Evolutionary conservation across 2,329 filamentous ascomycete genomes (phyloP).

Genomic region (Rutstroemia sp.): DNA sequence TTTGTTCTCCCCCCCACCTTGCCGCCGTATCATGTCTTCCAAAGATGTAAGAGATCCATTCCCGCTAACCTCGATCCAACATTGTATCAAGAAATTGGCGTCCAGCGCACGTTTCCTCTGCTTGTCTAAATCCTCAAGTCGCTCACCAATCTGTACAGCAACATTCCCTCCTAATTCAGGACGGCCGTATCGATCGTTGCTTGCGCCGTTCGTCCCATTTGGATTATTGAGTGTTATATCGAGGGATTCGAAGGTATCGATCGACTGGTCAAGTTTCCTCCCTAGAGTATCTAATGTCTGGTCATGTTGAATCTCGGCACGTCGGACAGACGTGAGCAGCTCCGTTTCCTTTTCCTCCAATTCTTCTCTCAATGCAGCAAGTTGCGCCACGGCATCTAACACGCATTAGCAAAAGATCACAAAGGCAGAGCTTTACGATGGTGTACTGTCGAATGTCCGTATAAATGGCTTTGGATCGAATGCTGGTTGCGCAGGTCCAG

Average conservation of each 20-base stretch:
- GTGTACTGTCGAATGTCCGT: slow-evolving; percentile 76
- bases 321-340: slow-evolving; percentile 77
- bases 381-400: slow-evolving; percentile 56
- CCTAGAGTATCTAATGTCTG: slow-evolving; percentile 83
- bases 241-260: slow-evolving; percentile 83
- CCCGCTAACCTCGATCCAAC: slow-evolving; percentile 93
- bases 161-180: slow-evolving; percentile 68
- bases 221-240: slow-evolving; percentile 72
- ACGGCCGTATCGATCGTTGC: slow-evolving; percentile 39
- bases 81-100: slow-evolving; percentile 90
- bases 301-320: slow-evolving; percentile 87
- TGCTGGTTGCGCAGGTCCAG: slow-evolving; percentile 52
- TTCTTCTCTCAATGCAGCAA: slow-evolving; percentile 69
- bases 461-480: slow-evolving; percentile 98
- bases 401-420: not conserved
- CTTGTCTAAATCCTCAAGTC: slow-evolving; percentile 86
- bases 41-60: slow-evolving; percentile 79
- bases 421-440: not conserved
- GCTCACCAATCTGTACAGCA: slow-evolving; percentile 90
- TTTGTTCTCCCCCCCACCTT: slow-evolving; percentile 83
- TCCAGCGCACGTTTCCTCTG: slow-evolving; percentile 86
- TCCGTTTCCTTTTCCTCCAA: slow-evolving; percentile 88
- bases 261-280: slow-evolving; percentile 83
- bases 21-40: slow-evolving; percentile 72
- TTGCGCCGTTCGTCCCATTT: slow-evolving; percentile 34